Percentiles rank a stretch among this genome's conserved stretches.
These are phyloP conservation scores for Carex arenaria DNA, from an alignment of 202 grass and related monocot species.

Conservation along the genomic window DNA sequence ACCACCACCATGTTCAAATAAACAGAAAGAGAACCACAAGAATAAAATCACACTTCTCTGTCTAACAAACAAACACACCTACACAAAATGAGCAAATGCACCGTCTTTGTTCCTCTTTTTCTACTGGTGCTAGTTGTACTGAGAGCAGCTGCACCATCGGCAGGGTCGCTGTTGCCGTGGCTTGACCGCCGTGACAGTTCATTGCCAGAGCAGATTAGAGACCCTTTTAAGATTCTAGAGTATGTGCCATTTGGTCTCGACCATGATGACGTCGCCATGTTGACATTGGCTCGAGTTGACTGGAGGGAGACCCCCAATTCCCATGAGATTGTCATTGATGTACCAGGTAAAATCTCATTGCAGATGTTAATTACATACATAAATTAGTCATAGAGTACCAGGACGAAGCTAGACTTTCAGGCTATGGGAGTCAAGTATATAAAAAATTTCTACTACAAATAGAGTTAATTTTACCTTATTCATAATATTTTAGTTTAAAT, in stretches of 20 bases:
- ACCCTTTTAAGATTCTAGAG: slow-evolving; percentile 77
- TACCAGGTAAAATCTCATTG: slow-evolving; percentile 30
- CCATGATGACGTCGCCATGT: slow-evolving; percentile 24
- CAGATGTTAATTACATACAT: too few species aligned
- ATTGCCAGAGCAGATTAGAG: slow-evolving; percentile 23
- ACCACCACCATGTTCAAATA: neutral
- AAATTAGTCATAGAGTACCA: too few species aligned
- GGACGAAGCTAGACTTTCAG: too few species aligned
- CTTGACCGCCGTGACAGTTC: slow-evolving; percentile 15
- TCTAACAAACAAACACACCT: neutral
- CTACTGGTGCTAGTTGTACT: neutral
- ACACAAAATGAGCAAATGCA: slow-evolving; percentile 10
- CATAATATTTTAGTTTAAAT: too few species aligned
- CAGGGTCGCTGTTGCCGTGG: slow-evolving; percentile 53
- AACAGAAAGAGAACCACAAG: neutral
- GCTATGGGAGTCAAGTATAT: too few species aligned
- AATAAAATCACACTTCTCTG: neutral
- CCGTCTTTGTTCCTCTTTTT: neutral
- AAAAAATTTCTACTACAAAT: too few species aligned
- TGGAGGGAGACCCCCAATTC: slow-evolving; percentile 66
- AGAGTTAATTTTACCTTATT: too few species aligned
- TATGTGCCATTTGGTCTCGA: slow-evolving; percentile 60
- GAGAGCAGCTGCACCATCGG: neutral
- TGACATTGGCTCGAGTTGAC: slow-evolving; percentile 52
- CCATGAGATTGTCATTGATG: slow-evolving; percentile 74